Evolutionary conservation across 2,329 filamentous ascomycete genomes (phyloP), one percentile per base, ranked within the genome.

Genomic region (Paecilomyces sp.): DNA sequence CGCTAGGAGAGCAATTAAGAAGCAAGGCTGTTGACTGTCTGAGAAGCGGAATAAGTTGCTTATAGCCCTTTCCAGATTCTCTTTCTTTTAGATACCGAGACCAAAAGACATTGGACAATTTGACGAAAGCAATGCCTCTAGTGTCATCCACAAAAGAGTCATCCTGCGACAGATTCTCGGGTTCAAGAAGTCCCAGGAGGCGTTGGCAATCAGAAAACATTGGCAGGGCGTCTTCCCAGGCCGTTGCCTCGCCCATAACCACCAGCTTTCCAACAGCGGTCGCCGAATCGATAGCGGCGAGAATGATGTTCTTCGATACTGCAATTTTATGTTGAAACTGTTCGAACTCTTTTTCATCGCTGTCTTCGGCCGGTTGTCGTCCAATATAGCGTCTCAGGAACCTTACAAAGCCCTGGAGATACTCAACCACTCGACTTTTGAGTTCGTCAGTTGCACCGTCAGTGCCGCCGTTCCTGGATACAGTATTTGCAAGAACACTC

Each of bases 81-180:
- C 75, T 77, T 54, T 75, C 72, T 58, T 77, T 74, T 24, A 78
- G 66, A 58, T 79, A 80, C 9, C 76, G 73, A 54, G 75, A 75
- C 79, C 79, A 81, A 61, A 76, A 79, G 3, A 77, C 62, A 60
- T 80, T 79, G 0, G 79, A 80, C 51, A 81, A 58, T 30, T 74
- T 76, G 15, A 77, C 70, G 58, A 76, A 65, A 11, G 67, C 67
- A 58, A 65, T 61, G 1, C 70, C 69, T 53, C 66, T 65, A 22
- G 59, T 66, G 25, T 72, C 66, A 5, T 57, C 60, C 8, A 62
- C 56, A 30, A 59, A 57, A 7, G 53, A n/a, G 15, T 70, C 67
- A 1, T 58, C 25, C 1, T 58, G 36, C 25, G 61, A 57, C 7
- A 62, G 61, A 5, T 58, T 56, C 3, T 62, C n/a, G 2, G 52